Conservation (phyloP, 1,139 yeast genomes). For the Lipomyces yarrowii region DNA sequence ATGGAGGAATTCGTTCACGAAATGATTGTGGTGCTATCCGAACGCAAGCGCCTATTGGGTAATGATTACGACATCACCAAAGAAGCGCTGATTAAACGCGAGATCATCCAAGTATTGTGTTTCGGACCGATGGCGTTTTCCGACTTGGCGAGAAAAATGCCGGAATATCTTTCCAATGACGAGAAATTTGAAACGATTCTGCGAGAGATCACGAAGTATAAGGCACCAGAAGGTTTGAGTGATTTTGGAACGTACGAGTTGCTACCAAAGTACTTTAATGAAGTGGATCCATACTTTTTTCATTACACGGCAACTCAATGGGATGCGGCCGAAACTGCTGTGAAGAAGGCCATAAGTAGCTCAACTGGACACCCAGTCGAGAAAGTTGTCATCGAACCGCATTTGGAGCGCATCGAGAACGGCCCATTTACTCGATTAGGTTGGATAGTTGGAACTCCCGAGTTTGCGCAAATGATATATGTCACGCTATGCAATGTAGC, state of each 20-base stretch:
- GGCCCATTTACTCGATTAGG: conserved; percentile 44
- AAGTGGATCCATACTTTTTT: conserved; percentile 79
- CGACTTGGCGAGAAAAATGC: conserved; percentile 66
- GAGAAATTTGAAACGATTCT: conserved; percentile 73
- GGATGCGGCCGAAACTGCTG: conserved; percentile 67
- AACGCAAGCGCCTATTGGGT: conserved; percentile 62
- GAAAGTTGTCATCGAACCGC: conserved; percentile 43
- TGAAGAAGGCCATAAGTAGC: conserved; percentile 51
- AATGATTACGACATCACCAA: conserved; percentile 55
- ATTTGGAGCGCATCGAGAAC: conserved; percentile 38
- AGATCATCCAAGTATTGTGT: conserved; percentile 76
- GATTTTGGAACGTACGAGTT: conserved; percentile 72
- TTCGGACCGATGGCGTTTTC: conserved; percentile 74
- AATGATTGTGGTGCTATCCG: conserved; percentile 69
- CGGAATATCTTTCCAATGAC: conserved; percentile 74
- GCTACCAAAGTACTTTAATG: conserved; percentile 56
- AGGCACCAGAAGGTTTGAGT: conserved; percentile 63
- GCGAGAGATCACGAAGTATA: conserved; percentile 59
- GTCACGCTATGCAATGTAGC: conserved; percentile 33
- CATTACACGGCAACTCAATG: conserved; percentile 77
- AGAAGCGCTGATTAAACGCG: conserved; percentile 59
- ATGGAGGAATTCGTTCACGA: conserved; percentile 79
- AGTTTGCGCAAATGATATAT: conserved; percentile 41
- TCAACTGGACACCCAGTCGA: conserved; percentile 37
- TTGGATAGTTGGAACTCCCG: conserved; percentile 41